Evolutionary conservation across 2,329 filamentous ascomycete species (phyloP).

Genomic region (Lachnellula occidentalis): DNA sequence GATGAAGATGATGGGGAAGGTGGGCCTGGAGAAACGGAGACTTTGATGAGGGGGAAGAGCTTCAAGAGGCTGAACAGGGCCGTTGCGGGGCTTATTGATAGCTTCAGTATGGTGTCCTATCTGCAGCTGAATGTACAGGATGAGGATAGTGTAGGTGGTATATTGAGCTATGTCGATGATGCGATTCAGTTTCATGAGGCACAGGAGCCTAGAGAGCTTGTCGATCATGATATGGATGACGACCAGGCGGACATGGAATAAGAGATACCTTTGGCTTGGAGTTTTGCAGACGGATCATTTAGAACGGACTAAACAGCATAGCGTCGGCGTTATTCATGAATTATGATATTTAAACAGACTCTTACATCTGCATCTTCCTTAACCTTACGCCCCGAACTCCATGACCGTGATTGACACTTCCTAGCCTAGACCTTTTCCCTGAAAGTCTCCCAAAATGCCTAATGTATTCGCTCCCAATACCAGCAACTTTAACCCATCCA

Average conservation of each 20-base stretch:
- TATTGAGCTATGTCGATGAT: constrained; percentile 90
- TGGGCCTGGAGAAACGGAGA: constrained; percentile 54
- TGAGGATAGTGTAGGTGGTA: constrained; percentile 81
- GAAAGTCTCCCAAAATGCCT: not conserved
- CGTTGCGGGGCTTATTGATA: constrained; percentile 87
- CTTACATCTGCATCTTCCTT: not conserved
- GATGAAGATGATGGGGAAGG: constrained; percentile 43
- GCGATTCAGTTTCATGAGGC: constrained; percentile 90
- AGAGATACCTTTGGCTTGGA: not conserved
- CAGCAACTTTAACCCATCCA: not conserved
- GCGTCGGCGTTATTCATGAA: constrained; percentile 21
- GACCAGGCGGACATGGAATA: constrained; percentile 36
- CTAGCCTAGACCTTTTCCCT: not conserved
- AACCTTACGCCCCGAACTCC: not conserved
- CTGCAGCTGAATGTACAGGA: constrained; percentile 83
- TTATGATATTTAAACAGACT: constrained; percentile 11
- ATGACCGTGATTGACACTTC: not conserved
- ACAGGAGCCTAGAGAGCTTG: constrained; percentile 81
- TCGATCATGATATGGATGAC: constrained; percentile 50
- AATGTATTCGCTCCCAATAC: not conserved
- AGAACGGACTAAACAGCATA: constrained; percentile 14
- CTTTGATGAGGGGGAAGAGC: constrained; percentile 74
- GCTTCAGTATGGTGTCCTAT: constrained; percentile 97
- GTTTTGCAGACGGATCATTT: not conserved
- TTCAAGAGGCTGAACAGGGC: constrained; percentile 82